phyloP scores from a whole-genome alignment of 1,139 yeast species.

The Hansenula lynferdii region DNA sequence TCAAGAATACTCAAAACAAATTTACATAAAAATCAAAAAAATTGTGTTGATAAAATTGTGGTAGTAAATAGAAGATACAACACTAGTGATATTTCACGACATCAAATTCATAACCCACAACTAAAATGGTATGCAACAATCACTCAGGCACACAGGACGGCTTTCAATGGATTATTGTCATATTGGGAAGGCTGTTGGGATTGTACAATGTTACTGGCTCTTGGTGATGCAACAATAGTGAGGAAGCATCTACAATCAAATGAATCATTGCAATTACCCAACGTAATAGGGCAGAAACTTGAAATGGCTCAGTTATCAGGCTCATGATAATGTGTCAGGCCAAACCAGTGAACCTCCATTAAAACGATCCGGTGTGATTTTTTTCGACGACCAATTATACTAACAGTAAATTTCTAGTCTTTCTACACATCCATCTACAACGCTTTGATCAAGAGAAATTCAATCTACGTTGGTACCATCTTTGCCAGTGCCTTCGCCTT shows the following conservation, averaged over 20 bases:
- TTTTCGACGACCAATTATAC: conserved; percentile 1
- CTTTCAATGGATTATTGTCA: too few species aligned
- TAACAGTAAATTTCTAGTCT: conserved; percentile 21
- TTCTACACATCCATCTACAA: conserved; percentile 54
- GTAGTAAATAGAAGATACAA: not conserved
- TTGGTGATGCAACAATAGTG: too few species aligned
- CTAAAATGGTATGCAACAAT: conserved; percentile 9
- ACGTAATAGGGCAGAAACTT: too few species aligned
- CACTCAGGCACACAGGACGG: too few species aligned
- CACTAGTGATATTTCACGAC: not conserved
- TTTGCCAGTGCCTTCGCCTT: conserved; percentile 86
- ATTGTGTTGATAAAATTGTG: conserved; percentile 2
- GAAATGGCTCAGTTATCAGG: too few species aligned
- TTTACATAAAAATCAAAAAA: conserved; percentile 17
- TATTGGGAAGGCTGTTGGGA: too few species aligned
- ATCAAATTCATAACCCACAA: not conserved
- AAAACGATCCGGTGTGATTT: too few species aligned
- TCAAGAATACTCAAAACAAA: conserved; percentile 19
- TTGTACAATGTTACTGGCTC: too few species aligned
- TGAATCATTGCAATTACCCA: too few species aligned
- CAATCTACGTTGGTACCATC: conserved; percentile 81
- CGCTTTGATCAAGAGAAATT: conserved; percentile 87
- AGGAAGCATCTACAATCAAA: too few species aligned
- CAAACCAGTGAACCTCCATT: not conserved
- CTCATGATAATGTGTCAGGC: too few species aligned